phyloP scores from a whole-genome alignment of 192 early-diverging fungal genomes.

The Coemansia sp. region DNA sequence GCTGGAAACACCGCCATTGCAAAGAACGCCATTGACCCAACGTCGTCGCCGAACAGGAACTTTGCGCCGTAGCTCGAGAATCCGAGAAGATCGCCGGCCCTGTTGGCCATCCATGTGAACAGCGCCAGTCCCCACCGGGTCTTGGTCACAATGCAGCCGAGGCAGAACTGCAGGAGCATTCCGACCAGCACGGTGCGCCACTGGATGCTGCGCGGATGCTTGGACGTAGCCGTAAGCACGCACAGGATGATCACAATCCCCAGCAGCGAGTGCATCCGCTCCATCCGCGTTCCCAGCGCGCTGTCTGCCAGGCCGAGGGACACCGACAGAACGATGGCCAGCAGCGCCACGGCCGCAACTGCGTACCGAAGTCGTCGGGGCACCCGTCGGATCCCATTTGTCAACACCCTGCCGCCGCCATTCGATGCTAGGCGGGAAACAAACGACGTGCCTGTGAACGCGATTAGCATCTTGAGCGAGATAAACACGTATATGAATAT shows the following conservation, averaged over 20 bases:
- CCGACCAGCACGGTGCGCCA: slow-evolving; percentile 76
- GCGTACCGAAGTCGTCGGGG: slow-evolving; percentile 51
- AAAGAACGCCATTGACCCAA: slow-evolving; percentile 57
- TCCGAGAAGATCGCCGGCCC: slow-evolving; percentile 62
- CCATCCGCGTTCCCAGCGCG: slow-evolving; percentile 58
- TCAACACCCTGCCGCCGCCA: background rate
- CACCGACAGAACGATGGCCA: slow-evolving; percentile 59
- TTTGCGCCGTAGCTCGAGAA: slow-evolving; percentile 67
- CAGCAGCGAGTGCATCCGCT: slow-evolving; percentile 73
- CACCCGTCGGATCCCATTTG: slow-evolving; percentile 24
- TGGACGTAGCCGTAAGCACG: slow-evolving; percentile 58
- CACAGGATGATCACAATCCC: slow-evolving; percentile 65
- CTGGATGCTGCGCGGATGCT: slow-evolving; percentile 63
- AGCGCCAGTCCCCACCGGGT: slow-evolving; percentile 69
- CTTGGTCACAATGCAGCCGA: slow-evolving; percentile 78
- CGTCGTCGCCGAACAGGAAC: slow-evolving; percentile 67
- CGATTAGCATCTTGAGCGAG: slow-evolving; percentile 54
- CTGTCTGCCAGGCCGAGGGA: slow-evolving; percentile 38
- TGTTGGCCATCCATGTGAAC: slow-evolving; percentile 68
- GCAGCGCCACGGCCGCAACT: slow-evolving; percentile 56
- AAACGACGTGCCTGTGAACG: slow-evolving; percentile 36
- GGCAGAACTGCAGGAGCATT: slow-evolving; percentile 70
- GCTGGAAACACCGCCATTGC: slow-evolving; percentile 76
- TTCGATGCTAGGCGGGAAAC: slow-evolving; percentile 20
- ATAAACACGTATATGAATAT: slow-evolving; percentile 57